phyloP scores from a whole-genome alignment of 345 rosid species.

The Arabidopsis arenosa region DNA sequence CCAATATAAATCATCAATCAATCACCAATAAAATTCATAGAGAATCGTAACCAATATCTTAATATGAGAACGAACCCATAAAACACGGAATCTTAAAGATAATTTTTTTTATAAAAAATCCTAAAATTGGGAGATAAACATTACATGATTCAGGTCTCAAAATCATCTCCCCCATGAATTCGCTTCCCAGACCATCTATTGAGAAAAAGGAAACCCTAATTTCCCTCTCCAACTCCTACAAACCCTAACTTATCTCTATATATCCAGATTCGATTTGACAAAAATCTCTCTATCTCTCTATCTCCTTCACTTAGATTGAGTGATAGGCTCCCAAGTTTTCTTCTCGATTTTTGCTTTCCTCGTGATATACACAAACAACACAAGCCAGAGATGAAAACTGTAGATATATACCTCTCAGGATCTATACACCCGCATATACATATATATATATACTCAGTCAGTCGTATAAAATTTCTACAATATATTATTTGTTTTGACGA shows the following conservation, averaged over 20 bases:
- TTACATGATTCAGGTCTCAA: slow-evolving; percentile 57
- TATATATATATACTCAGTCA: neutral
- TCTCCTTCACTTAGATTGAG: slow-evolving; percentile 39
- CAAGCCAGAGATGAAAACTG: slow-evolving; percentile 45
- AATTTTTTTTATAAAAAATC: slow-evolving; percentile 16
- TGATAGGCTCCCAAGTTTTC: slow-evolving; percentile 32
- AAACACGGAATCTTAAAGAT: slow-evolving; percentile 39
- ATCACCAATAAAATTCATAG: slow-evolving; percentile 19
- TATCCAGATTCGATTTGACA: slow-evolving; percentile 34
- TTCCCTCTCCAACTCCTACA: slow-evolving; percentile 36
- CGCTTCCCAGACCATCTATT: slow-evolving; percentile 46
- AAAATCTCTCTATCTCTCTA: slow-evolving; percentile 9
- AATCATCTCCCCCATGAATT: slow-evolving; percentile 51
- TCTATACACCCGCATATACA: slow-evolving; percentile 36
- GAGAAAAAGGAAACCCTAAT: slow-evolving; percentile 37
- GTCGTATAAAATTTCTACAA: slow-evolving; percentile 15
- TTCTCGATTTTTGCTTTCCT: slow-evolving; percentile 33
- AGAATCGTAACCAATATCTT: slow-evolving; percentile 10
- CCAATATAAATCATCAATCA: slow-evolving; percentile 9
- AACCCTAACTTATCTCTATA: slow-evolving; percentile 37
- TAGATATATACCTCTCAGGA: slow-evolving; percentile 44
- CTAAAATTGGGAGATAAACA: slow-evolving; percentile 40
- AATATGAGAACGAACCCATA: slow-evolving; percentile 33
- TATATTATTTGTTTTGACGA: slow-evolving; percentile 15
- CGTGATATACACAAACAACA: slow-evolving; percentile 44